Evolutionary conservation across 306 rosid species (phyloP), one percentile per base, ranked within the genome.

Genomic region (Vigna reflexopilosa): DNA sequence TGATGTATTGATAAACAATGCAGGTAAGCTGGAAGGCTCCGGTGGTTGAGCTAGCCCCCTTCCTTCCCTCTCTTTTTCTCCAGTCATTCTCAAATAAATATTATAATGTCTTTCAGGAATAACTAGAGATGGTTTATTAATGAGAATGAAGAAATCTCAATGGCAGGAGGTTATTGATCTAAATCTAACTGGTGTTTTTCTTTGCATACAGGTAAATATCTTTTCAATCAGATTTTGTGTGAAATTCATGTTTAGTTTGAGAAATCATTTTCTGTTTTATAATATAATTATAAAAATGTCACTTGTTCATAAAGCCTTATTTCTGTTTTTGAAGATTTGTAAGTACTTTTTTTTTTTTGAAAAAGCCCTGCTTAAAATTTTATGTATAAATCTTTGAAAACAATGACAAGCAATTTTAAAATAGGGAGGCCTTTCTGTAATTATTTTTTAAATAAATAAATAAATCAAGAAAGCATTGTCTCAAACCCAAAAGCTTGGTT

Each of bases 161-260:
- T 92, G 98, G 97, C 95, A 92, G 81, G 98, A 95, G 4, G 98
- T 95, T 83, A 91, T 95, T 74, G 96, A 92, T 87, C 77, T 95
- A 79, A 95, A 95, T 89, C 98, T 95, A 72, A 95, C 98, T 6
- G 96, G 98, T 81, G 98, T 95, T 79, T 95, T 63, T 78, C 89
- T 92, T 73, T 91, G 98, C 77, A 93, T 86, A 38, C 98, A 95
- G 91, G 98, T 88, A 58, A 68, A 83, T 71, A 56, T 82, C 78
- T 80, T 42, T 49, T 50, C n/a, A 20, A 26, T 77, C 17, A 45
- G 30, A 14, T 67, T 77, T 76, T 45, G 63, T 62, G 45, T 52
- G 28, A 57, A 66, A 22, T 54, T 67, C 34, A 11, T 36, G 28
- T 64, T 36, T 63, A 9, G 28, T 4, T 17, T 75, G 77, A 67